Conservation (phyloP, 768 basidiomycete genomes). For the Chiua virens region DNA sequence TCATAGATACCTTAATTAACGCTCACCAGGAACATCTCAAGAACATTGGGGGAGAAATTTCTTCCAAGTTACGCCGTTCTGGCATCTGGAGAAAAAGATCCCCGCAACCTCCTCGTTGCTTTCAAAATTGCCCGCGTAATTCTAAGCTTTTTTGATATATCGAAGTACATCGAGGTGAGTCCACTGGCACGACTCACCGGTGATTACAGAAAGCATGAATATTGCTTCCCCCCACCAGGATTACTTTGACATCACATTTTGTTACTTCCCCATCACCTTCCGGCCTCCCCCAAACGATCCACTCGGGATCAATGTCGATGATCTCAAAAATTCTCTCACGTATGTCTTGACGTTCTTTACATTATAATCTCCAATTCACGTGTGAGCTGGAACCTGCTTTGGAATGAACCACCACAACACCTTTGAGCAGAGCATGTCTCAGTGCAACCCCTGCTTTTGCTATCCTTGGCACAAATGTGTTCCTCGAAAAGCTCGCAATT, state of each 20-base stretch:
- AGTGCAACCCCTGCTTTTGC: slow-evolving; percentile 82
- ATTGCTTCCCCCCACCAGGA: slow-evolving; percentile 47
- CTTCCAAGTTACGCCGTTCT: slow-evolving; percentile 71
- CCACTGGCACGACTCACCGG: neutral
- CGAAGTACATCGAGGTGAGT: slow-evolving; percentile 72
- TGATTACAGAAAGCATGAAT: neutral
- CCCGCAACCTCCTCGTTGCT: slow-evolving; percentile 85
- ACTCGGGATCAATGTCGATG: slow-evolving; percentile 86
- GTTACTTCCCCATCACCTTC: slow-evolving; percentile 98
- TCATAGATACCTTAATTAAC: slow-evolving; percentile 64
- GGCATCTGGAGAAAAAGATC: slow-evolving; percentile 97
- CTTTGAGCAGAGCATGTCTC: slow-evolving; percentile 58
- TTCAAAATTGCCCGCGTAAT: slow-evolving; percentile 89
- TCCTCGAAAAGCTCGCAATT: slow-evolving; percentile 87
- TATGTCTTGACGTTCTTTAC: slow-evolving; percentile 24
- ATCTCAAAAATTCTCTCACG: slow-evolving; percentile 75
- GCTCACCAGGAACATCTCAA: slow-evolving; percentile 55
- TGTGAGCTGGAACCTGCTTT: neutral
- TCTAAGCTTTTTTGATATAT: slow-evolving; percentile 72
- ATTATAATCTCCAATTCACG: neutral
- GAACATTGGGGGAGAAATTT: slow-evolving; percentile 69
- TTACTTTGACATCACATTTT: slow-evolving; percentile 93
- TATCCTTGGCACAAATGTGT: slow-evolving; percentile 78
- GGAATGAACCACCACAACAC: neutral
- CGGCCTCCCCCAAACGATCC: slow-evolving; percentile 92